Evolutionary conservation across 2,329 filamentous ascomycete species (phyloP).

Genomic region (Paecilomyces sp.): DNA sequence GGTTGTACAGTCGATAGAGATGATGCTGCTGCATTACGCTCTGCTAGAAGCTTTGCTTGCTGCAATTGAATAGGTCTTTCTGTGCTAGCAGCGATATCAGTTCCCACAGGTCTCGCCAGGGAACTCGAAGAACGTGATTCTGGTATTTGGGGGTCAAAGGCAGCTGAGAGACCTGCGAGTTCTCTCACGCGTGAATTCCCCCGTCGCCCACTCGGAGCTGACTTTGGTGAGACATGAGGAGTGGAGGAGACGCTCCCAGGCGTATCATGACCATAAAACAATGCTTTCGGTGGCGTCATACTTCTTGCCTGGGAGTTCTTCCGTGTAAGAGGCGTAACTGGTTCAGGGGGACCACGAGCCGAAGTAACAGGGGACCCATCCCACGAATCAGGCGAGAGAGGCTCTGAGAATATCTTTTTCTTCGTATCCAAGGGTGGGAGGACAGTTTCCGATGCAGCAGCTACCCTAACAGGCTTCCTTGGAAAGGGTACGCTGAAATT

Average conservation of each 20-base stretch:
- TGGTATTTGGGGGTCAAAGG: not conserved
- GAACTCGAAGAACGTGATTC: not conserved
- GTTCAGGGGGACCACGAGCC: not conserved
- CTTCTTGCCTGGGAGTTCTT: not conserved
- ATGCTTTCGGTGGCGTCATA: not conserved
- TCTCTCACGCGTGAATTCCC: not conserved
- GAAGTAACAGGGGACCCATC: not conserved
- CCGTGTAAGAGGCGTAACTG: not conserved
- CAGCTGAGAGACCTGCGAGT: not conserved
- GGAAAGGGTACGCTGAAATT: slow-evolving; percentile 37
- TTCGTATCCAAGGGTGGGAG: not conserved
- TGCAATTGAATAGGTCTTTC: not conserved
- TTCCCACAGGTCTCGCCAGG: not conserved
- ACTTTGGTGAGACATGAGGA: not conserved
- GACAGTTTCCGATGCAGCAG: not conserved
- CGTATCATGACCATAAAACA: not conserved
- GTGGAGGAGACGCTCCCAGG: not conserved
- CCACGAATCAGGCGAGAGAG: not conserved
- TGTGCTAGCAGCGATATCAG: not conserved
- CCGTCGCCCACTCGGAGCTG: not conserved
- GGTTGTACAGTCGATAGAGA: not conserved
- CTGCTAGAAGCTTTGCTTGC: not conserved
- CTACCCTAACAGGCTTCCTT: slow-evolving; percentile 20
- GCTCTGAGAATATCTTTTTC: not conserved
- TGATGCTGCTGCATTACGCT: not conserved